These are phyloP conservation scores for Spatholobus suberectus DNA, from an alignment of 306 rosid species.

Conservation along the genomic window DNA sequence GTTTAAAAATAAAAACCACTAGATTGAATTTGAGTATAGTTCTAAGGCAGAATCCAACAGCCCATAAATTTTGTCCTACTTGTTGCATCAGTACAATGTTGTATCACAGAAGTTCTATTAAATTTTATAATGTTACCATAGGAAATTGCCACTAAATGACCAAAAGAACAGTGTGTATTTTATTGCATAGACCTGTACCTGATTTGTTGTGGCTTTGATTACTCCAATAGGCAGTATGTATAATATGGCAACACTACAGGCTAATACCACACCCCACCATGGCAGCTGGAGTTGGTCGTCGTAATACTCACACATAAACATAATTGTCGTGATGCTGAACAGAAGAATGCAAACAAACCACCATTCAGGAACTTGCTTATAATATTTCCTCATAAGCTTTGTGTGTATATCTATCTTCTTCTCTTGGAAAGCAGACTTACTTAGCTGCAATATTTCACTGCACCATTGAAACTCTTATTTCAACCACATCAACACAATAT, in stretches of 20 bases:
- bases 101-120: neutral
- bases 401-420: neutral
- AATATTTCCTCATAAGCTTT: neutral
- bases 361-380: neutral
- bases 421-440: neutral
- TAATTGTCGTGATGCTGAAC: neutral
- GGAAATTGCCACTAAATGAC: neutral
- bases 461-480: neutral
- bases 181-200: neutral
- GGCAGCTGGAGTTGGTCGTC: neutral
- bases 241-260: neutral
- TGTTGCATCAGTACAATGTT: too few relatives aligned
- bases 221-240: too few relatives aligned
- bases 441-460: neutral
- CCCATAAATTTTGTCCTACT: too few relatives aligned
- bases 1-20: too few relatives aligned
- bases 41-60: too few relatives aligned
- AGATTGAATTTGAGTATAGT: neutral
- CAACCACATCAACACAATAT: neutral
- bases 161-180: conserved; percentile 42
- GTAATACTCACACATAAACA: neutral
- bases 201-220: too few relatives aligned
- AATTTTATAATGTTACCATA: neutral
- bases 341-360: neutral
- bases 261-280: neutral